These are phyloP conservation scores for Heritiera fomes DNA, from an alignment of 345 rosid species.

Conservation along the genomic window DNA sequence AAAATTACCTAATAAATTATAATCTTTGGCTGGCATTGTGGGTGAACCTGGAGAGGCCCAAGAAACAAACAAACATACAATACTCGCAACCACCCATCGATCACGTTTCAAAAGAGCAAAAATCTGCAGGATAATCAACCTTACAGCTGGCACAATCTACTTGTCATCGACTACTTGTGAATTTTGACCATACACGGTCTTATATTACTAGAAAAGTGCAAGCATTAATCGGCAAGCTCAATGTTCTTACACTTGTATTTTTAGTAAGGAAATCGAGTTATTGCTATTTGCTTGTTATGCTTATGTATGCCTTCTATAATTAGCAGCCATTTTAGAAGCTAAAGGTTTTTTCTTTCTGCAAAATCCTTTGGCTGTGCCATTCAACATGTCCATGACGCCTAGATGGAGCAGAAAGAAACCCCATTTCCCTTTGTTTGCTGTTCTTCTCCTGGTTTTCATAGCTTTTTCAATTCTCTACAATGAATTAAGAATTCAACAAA, in stretches of 20 bases:
- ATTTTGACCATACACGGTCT: neutral
- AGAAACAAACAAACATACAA: neutral
- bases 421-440: constrained; percentile 55
- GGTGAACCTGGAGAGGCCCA: neutral
- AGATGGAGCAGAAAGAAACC: constrained; percentile 75
- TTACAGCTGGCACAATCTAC: constrained; percentile 1
- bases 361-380: neutral
- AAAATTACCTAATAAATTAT: neutral
- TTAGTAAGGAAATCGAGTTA: neutral
- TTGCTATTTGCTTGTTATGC: neutral
- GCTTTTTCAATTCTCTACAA: constrained; percentile 53
- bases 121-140: neutral
- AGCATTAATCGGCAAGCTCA: neutral
- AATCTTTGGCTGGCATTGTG: neutral
- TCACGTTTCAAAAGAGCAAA: neutral
- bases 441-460: constrained; percentile 40
- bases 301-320: neutral
- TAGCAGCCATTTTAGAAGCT: neutral
- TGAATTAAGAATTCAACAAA: constrained; percentile 57
- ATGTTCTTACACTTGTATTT: neutral
- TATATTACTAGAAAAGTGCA: neutral
- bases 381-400: constrained; percentile 42
- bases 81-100: neutral
- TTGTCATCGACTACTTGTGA: too few relatives aligned
- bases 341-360: neutral